Evolutionary conservation across 306 rosid species (phyloP).

Genomic region (Cucumis hystrix): DNA sequence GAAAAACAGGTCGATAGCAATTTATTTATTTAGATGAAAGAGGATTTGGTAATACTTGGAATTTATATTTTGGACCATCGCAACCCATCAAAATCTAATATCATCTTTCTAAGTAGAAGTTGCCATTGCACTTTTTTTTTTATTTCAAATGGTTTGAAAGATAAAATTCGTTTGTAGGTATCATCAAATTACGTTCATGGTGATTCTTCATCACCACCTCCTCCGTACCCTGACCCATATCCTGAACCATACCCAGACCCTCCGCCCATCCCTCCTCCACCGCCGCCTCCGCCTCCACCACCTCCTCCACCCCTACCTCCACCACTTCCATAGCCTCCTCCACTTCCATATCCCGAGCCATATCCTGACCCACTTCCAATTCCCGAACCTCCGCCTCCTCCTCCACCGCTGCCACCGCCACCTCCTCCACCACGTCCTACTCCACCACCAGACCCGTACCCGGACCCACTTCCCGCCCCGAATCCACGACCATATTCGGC

Average conservation of each 20-base stretch:
- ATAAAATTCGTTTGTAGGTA: background rate
- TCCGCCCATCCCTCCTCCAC: background rate
- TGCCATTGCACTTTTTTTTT: background rate
- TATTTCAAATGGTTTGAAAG: background rate
- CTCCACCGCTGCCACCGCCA: slow-evolving; percentile 4
- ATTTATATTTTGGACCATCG: background rate
- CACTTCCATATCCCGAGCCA: slow-evolving; percentile 22
- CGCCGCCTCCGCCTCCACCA: background rate
- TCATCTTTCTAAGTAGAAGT: background rate
- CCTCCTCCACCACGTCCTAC: slow-evolving; percentile 2
- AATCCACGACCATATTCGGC: slow-evolving; percentile 39
- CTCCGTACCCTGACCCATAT: slow-evolving; percentile 7
- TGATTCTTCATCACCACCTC: slow-evolving; percentile 1
- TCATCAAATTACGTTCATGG: background rate
- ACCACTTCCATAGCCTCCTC: slow-evolving; percentile 17
- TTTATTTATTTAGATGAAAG: background rate
- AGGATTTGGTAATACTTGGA: background rate
- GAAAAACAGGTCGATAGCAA: background rate
- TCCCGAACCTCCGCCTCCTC: slow-evolving; percentile 8
- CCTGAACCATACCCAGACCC: slow-evolving; percentile 5
- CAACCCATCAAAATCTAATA: background rate
- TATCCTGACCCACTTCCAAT: slow-evolving; percentile 9
- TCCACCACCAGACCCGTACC: slow-evolving; percentile 7
- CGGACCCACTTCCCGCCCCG: slow-evolving; percentile 33
- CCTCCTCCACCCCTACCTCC: background rate